A percentile compares a stretch with the other conserved stretches of the same genome.
Evolutionary conservation across 139 green algal species (phyloP).

Genomic region (Zygnema cylindricum): DNA sequence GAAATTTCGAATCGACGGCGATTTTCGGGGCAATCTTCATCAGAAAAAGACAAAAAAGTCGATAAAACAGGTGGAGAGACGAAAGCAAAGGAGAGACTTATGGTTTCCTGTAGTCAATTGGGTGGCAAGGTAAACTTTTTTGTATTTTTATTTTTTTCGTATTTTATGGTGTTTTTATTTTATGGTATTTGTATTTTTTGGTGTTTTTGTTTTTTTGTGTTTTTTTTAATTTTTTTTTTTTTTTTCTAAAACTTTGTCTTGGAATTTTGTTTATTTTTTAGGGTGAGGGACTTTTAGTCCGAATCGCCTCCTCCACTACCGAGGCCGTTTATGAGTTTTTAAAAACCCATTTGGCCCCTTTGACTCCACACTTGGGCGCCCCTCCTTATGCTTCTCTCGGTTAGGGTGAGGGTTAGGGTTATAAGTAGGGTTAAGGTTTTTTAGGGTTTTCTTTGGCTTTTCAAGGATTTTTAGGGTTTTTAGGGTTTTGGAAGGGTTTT

Average conservation of each 20-base stretch:
- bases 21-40: background rate
- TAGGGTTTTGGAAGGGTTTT: no score
- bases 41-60: no score
- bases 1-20: background rate
- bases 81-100: background rate
- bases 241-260: background rate
- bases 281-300: slow-evolving; percentile 8
- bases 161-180: background rate
- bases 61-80: background rate
- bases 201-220: background rate
- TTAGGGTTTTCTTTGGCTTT: no score
- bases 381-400: slow-evolving; percentile 18
- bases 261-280: background rate
- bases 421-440: background rate
- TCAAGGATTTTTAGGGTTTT: background rate
- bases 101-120: background rate
- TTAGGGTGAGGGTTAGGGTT: background rate
- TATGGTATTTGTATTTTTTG: background rate
- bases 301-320: background rate
- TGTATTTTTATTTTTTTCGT: background rate
- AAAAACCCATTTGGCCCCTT: slow-evolving; percentile 3
- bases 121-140: background rate
- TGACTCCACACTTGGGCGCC: slow-evolving; percentile 10
- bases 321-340: slow-evolving; percentile 32
- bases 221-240: background rate